Percentiles rank a stretch among this genome's conserved stretches.
These are phyloP conservation scores for Fusarium sp. DNA, from an alignment of 2,329 filamentous ascomycete genomes.

Conservation along the genomic window DNA sequence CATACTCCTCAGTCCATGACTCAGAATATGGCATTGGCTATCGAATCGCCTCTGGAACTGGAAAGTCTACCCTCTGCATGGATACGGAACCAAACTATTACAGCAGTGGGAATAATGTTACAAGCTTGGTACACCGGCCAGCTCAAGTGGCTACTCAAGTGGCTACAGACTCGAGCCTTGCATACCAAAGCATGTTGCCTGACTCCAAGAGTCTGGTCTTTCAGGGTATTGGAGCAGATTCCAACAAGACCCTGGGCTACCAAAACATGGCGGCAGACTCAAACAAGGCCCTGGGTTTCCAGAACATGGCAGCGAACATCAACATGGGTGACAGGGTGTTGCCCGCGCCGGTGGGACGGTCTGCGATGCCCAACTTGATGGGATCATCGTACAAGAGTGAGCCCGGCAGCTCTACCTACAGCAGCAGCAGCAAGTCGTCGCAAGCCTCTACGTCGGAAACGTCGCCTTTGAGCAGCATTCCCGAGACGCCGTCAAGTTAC, in stretches of 20 bases:
- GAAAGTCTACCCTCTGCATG: slow-evolving; percentile 46
- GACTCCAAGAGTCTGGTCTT: slow-evolving; percentile 19
- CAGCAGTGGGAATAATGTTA: slow-evolving; percentile 21
- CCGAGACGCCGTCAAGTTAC: slow-evolving; percentile 43
- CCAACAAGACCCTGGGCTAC: slow-evolving; percentile 13
- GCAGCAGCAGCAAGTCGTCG: slow-evolving; percentile 37
- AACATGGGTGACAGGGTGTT: slow-evolving; percentile 42
- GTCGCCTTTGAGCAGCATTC: slow-evolving; percentile 40
- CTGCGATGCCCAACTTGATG: slow-evolving; percentile 37
- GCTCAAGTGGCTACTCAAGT: slow-evolving; percentile 16
- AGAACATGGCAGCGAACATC: slow-evolving; percentile 33
- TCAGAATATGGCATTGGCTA: slow-evolving; percentile 48
- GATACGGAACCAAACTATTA: slow-evolving; percentile 50
- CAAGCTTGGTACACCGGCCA: slow-evolving; percentile 33
- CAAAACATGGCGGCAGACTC: slow-evolving; percentile 28
- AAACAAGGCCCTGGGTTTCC: slow-evolving; percentile 36
- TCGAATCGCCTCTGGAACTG: slow-evolving; percentile 42
- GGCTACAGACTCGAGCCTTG: slow-evolving; percentile 13
- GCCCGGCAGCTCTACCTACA: slow-evolving; percentile 45
- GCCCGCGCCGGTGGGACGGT: slow-evolving; percentile 34
- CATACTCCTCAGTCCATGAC: slow-evolving; percentile 42
- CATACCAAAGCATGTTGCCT: slow-evolving; percentile 18
- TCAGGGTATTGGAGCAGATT: slow-evolving; percentile 1
- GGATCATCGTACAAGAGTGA: slow-evolving; percentile 47
- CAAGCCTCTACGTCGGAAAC: slow-evolving; percentile 35